A percentile compares a stretch with the other conserved stretches of the same genome.
Evolutionary conservation across 1,284 basidiomycete species (phyloP).

Genomic region (Apiotrichum porosum): DNA sequence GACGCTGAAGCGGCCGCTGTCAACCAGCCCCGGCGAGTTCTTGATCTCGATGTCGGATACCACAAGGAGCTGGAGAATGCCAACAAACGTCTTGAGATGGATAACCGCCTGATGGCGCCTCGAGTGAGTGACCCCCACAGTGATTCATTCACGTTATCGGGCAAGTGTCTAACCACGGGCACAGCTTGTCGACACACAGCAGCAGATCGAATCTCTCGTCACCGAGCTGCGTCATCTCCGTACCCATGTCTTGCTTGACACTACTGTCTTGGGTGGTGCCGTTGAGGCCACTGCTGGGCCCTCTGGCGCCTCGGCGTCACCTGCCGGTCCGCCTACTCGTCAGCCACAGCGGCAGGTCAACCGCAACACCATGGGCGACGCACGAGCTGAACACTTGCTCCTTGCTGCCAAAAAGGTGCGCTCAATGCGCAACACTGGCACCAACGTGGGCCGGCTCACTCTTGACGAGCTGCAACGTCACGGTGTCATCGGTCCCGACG

Average conservation of each 20-base stretch:
- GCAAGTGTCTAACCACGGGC: background rate
- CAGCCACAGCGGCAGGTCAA: background rate
- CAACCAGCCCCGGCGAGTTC: conserved; percentile 25
- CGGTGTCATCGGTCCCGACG: conserved; percentile 41
- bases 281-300: background rate
- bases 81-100: conserved; percentile 47
- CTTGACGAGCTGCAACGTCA: conserved; percentile 37
- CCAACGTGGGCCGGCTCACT: conserved; percentile 31
- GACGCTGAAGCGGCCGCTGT: conserved; percentile 35
- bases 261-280: conserved; percentile 10
- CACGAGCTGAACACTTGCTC: conserved; percentile 44
- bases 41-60: conserved; percentile 45
- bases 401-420: conserved; percentile 45
- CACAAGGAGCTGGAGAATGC: conserved; percentile 46
- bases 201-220: conserved; percentile 46
- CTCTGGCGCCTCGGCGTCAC: background rate
- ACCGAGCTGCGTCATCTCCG: conserved; percentile 44
- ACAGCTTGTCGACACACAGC: conserved; percentile 45
- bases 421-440: conserved; percentile 27
- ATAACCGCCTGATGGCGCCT: conserved; percentile 46
- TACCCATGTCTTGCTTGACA: conserved; percentile 37
- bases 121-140: conserved; percentile 28
- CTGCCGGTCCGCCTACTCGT: background rate
- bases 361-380: conserved; percentile 42
- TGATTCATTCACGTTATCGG: no score